Evolutionary conservation across 2,329 filamentous ascomycete species (phyloP), one percentile per base, ranked within the genome.

Genomic region (Gnomoniopsis sp.): DNA sequence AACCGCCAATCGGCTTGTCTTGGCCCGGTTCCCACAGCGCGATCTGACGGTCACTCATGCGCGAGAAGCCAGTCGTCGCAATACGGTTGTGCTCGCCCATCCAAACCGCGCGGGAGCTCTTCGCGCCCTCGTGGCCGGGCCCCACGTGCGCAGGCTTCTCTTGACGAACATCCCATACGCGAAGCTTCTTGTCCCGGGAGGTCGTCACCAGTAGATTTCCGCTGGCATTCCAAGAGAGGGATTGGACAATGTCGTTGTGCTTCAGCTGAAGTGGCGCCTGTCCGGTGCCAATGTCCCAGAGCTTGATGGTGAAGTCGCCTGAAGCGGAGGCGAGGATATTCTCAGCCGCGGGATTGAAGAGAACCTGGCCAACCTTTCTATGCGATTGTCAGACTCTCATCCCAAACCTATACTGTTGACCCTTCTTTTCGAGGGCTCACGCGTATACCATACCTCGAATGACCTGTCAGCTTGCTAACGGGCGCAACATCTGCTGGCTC

Each of bases 51-150:
- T 99, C 95, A 72, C 95, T 98, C 95, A 98, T 98, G 72, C 88
- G 90, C 53, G 93, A 97, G 82, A 99, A 99, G 64, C 95, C 95
- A 6, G 95, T 98, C 2, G 95, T 98, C 55, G 91, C 95, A 69
- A 99, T 88, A 65, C 93, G 88, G 77, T 98, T 96, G 71, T 96
- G 91, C 76, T 98, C 95, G 70, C 93, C 95, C 83, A 99, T 84
- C 95, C 95, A 99, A 15, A 96, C 93, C 33, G 89, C 89, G 71
- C 95, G 89, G 76, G 93, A 97, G 81, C 96, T 98, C 84, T 99
- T 99, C 66, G 95, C 95, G 58, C 95, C 95, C 33, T 87, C 83
- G 73, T 99, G 95, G 62, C 95, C 95, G 6, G 86, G 78, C 15
- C 88, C 86, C 72, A 97, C 93, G 69, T 96, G 89, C 6, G 88